These are phyloP conservation scores for Excoecaria agallocha DNA, from an alignment of 345 rosid genomes.

Conservation along the genomic window DNA sequence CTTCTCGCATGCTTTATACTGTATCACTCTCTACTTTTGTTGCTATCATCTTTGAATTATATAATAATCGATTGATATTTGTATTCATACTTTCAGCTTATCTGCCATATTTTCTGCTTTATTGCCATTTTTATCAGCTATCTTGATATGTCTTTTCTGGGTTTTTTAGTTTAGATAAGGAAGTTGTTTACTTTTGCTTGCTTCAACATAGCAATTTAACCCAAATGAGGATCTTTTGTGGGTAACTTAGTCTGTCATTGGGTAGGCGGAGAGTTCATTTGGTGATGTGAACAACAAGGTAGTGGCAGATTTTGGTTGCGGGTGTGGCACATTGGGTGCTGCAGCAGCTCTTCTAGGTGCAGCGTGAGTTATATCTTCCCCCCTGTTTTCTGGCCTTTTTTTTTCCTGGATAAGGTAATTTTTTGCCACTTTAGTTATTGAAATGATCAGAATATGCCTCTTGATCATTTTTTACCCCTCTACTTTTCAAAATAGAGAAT, in stretches of 20 bases:
- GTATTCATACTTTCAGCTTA: background rate
- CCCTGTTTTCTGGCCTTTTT: background rate
- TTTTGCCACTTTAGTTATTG: no score
- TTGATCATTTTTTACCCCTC: no score
- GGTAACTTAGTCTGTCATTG: conserved; percentile 4
- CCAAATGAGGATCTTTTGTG: background rate
- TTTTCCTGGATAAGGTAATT: no score
- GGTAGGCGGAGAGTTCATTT: conserved; percentile 85
- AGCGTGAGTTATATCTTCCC: conserved; percentile 46
- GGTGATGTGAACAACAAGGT: conserved; percentile 71
- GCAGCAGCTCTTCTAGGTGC: conserved; percentile 93
- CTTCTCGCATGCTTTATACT: conserved; percentile 89
- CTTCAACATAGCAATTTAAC: background rate
- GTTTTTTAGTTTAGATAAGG: background rate
- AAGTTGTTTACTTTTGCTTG: background rate
- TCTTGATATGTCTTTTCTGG: background rate
- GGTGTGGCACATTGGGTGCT: conserved; percentile 83
- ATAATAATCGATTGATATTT: background rate
- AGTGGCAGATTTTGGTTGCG: conserved; percentile 95
- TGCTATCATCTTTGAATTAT: background rate
- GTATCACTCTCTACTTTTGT: conserved; percentile 29
- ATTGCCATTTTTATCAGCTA: background rate
- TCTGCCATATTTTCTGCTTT: background rate
- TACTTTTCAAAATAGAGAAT: no score
- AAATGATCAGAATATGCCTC: no score